Base-by-base conservation (phyloP, 495 filamentous ascomycete species). In the Hypoxylon trugodes region DNA sequence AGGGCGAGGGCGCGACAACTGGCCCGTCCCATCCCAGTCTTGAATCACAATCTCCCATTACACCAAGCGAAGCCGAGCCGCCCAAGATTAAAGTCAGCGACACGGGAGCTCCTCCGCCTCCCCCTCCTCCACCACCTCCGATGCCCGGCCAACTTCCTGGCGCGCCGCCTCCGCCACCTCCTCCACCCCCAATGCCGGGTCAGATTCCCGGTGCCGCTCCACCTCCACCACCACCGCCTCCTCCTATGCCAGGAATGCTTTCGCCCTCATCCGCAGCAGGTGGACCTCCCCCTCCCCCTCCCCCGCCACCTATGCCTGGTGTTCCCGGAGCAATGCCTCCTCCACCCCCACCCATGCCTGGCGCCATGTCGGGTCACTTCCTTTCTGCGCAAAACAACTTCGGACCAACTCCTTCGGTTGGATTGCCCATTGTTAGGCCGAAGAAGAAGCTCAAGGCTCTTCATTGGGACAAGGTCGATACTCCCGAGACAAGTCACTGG, bases 391-490 rank as follows among this genome's bases (percentile, higher is more conserved):
- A 76, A 51, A 69, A 68, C 4, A 54, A 67, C 12, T 73, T 79
- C 48, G 54, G 62, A 1, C 48, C 75, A 0, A 40, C 68, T 15
- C 54, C 74, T 7, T 69, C 73, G 12, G 77, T 86, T 40, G 78
- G 83, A 36, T 79, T 91, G 69, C 85, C 92, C 24, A 89, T 90
- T 64, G 90, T 90, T 21, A 82, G 94, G 65, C 93, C 96, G 26
- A 98, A 97, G 84, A 97, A 96, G 87, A 98, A 98, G 77, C 90
- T 98, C 69, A 98, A 98, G 85, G 93, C 95, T 30, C 84, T 98
- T 60, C 95, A 98, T 79, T 98, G 95, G 95, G 95, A 98, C 72
- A 98, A 98, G 77, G 90, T 98, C 32, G 95, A 98, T 74, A 83
- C 92, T 47, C 90, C 92, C 12, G 88, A 96, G 71, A 91, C 94